These are phyloP conservation scores for Starmerella vaccinii DNA, from an alignment of 805 yeast genomes.

Conservation along the genomic window DNA sequence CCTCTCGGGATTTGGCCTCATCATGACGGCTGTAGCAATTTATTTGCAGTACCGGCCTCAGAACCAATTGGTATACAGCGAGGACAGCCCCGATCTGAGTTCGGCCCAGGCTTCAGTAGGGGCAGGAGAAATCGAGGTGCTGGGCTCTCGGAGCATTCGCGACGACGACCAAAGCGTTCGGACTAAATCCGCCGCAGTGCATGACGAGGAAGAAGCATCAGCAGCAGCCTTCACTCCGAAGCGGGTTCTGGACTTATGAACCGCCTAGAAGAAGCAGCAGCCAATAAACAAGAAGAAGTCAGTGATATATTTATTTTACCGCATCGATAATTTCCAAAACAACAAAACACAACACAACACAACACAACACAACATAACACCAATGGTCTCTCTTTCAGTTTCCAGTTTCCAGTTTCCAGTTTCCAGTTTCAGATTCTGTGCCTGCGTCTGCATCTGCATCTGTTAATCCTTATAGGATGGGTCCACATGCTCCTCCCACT, in stretches of 20 bases:
- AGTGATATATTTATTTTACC: too few relatives aligned
- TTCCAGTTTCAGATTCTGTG: background rate
- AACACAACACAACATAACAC: too few relatives aligned
- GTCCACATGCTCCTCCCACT: constrained; percentile 17
- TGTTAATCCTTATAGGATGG: constrained; percentile 27
- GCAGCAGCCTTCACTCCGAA: too few relatives aligned
- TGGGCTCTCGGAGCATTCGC: background rate
- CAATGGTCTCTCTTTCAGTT: too few relatives aligned
- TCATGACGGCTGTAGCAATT: constrained; percentile 35
- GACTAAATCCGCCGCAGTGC: too few relatives aligned
- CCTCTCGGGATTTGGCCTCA: constrained; percentile 30
- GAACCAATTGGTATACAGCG: background rate
- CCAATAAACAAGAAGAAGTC: too few relatives aligned
- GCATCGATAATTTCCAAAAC: too few relatives aligned
- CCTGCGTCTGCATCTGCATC: background rate
- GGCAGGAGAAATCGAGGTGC: background rate
- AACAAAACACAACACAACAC: too few relatives aligned
- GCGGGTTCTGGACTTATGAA: too few relatives aligned
- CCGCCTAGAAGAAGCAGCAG: too few relatives aligned
- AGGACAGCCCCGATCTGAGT: background rate
- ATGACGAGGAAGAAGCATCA: background rate
- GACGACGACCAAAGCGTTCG: background rate
- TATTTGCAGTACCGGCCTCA: background rate
- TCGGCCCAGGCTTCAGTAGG: background rate
- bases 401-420: background rate